Percentiles rank a stretch among this genome's conserved stretches.
Evolutionary conservation across 805 yeast species (phyloP).

Genomic region (Sugiyamaella mastotermitis): DNA sequence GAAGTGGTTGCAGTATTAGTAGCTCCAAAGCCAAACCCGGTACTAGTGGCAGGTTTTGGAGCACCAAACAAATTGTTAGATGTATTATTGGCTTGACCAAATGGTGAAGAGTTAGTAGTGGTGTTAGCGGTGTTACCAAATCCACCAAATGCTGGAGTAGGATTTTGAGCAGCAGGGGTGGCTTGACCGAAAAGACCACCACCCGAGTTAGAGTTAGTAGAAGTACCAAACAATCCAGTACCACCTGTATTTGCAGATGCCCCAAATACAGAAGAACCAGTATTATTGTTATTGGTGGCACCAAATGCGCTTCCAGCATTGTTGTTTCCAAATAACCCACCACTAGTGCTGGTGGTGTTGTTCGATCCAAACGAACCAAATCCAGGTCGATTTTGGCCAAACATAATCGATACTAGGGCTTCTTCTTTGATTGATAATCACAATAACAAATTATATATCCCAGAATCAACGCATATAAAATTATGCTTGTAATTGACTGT

Average conservation of each 20-base stretch:
- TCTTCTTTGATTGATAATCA: too few relatives aligned
- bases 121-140: conserved; percentile 16
- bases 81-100: conserved; percentile 15
- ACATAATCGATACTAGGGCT: too few relatives aligned
- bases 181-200: conserved; percentile 21
- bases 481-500: too few relatives aligned
- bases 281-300: conserved; percentile 4
- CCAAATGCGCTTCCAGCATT: conserved; percentile 18
- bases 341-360: conserved; percentile 14
- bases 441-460: too few relatives aligned
- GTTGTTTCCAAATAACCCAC: conserved; percentile 11
- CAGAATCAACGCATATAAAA: too few relatives aligned
- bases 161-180: conserved; percentile 24
- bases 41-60: conserved; percentile 12
- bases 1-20: conserved; percentile 32
- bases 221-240: conserved; percentile 25
- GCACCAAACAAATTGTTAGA: conserved; percentile 20
- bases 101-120: conserved; percentile 13
- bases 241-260: conserved; percentile 12
- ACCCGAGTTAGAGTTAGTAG: conserved; percentile 23
- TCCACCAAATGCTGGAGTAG: conserved; percentile 20
- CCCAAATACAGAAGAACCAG: conserved; percentile 16
- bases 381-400: conserved; percentile 18
- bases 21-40: conserved; percentile 30
- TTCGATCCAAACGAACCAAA: conserved; percentile 16